Conservation (phyloP, 2,329 filamentous ascomycete genomes). For the Akanthomyces dipterigenus region DNA sequence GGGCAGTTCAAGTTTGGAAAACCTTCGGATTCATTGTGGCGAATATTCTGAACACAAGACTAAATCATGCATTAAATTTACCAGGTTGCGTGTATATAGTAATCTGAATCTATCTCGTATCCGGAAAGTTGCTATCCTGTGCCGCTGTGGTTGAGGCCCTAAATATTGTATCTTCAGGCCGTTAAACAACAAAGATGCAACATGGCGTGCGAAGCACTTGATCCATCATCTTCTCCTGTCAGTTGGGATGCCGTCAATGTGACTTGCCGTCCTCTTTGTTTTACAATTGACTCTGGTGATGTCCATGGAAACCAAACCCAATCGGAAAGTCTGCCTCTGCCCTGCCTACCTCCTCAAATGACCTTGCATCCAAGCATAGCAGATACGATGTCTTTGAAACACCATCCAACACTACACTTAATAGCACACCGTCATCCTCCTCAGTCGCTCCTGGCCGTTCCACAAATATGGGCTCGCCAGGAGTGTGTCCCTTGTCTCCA, state of each 20-base stretch:
- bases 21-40: slow-evolving; percentile 37
- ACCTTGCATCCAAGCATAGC: slow-evolving; percentile 55
- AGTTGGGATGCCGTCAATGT: neutral
- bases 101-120: neutral
- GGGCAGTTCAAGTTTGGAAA: slow-evolving; percentile 36
- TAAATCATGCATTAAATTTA: neutral
- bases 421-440: slow-evolving; percentile 58
- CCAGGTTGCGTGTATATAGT: neutral
- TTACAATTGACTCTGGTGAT: slow-evolving; percentile 27
- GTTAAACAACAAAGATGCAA: neutral
- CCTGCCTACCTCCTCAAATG: slow-evolving; percentile 56
- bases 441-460: slow-evolving; percentile 32
- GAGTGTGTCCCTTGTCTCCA: slow-evolving; percentile 51
- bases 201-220: neutral
- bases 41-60: slow-evolving; percentile 32
- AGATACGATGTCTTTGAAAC: slow-evolving; percentile 54
- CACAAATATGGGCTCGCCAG: slow-evolving; percentile 65
- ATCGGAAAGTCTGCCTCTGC: slow-evolving; percentile 57
- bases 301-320: slow-evolving; percentile 59
- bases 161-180: neutral
- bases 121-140: neutral
- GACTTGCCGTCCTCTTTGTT: neutral
- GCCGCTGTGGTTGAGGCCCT: neutral
- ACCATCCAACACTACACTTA: slow-evolving; percentile 60
- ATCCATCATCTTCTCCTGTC: neutral